Percentiles rank a stretch among this genome's conserved stretches.
phyloP scores from a whole-genome alignment of 495 filamentous ascomycete genomes.

The Emericellopsis terricola region DNA sequence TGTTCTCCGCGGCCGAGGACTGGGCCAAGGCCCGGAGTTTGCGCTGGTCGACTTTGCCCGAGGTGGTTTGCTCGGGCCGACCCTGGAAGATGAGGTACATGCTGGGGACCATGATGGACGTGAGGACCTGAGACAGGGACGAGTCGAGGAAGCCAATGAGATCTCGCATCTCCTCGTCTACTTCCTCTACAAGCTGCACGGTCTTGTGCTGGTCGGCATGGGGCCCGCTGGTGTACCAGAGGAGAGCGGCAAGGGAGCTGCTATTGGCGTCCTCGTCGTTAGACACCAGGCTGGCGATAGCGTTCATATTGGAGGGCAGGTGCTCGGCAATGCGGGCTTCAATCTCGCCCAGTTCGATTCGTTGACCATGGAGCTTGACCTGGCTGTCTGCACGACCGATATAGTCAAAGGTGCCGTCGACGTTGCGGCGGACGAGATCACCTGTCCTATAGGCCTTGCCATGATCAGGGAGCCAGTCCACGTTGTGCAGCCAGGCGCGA shows the following conservation, averaged over 20 bases:
- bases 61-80: conserved; percentile 11
- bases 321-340: too few relatives aligned
- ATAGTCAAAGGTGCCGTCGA: conserved; percentile 31
- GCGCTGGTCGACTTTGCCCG: conserved; percentile 44
- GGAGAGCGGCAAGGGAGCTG: too few relatives aligned
- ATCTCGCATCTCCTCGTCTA: not conserved
- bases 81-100: not conserved
- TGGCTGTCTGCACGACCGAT: conserved; percentile 7
- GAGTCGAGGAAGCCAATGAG: not conserved
- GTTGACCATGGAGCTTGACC: conserved; percentile 19
- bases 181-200: not conserved
- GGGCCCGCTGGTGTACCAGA: too few relatives aligned
- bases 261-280: too few relatives aligned
- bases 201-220: too few relatives aligned
- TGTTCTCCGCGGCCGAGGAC: conserved; percentile 13
- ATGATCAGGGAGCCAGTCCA: too few relatives aligned
- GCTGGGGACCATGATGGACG: not conserved
- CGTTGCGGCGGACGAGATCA: conserved; percentile 40
- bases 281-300: too few relatives aligned
- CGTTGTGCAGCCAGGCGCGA: conserved; percentile 29
- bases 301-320: too few relatives aligned
- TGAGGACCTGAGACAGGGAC: not conserved
- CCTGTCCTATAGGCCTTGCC: conserved; percentile 41
- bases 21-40: conserved; percentile 21
- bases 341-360: conserved; percentile 20